Evolutionary conservation across 768 basidiomycete species (phyloP), one percentile per base, ranked within the genome.

Genomic region (Termitomyces eurrhizus): DNA sequence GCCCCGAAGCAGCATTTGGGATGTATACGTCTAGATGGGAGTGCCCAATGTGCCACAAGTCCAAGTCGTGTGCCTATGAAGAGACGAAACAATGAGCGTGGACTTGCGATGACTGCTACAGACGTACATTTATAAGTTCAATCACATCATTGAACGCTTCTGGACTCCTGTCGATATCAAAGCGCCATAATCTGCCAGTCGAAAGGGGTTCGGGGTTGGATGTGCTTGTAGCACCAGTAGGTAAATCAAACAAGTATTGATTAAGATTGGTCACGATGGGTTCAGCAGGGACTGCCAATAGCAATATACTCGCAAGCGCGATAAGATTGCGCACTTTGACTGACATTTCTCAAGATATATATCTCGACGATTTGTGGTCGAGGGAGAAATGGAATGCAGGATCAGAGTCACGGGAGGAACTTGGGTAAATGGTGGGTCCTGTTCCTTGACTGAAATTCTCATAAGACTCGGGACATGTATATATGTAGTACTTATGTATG

Each of bases 21-120:
- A 60, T 50, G 66, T 82, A 83, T 46, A 87, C 68, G 58, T 87
- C 85, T 58, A 85, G 74, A 62, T 81, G 72, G 8, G 78, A 73
- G 9, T 55, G 65, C 1, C 74, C 70, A 18, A 78, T 70, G 59
- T 81, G 79, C 85, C 85, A 87, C 6, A 86, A 63, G 64, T 85
- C 83, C 45, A 81, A 73, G 56, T 75, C 68, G 56, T 79, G 67
- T 24, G 72, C 67, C 84, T 85, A 64, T 49, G 6, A 35, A 35
- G 6, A 51, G 26, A 58, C 26, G 24, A 46, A 48, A 13, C 21
- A 24, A 45, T 61, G 35, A 67, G 52, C 26, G 53, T 50, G 53
- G 37, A 33, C 24, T 26, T 35, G 32, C 39, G 24, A 37, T 12
- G 35, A 37, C 4, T 45, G 36, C 42, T 50, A 3, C 8, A 29